Evolutionary conservation across 1,284 basidiomycete species (phyloP).

Genomic region (Sutorius eximius): DNA sequence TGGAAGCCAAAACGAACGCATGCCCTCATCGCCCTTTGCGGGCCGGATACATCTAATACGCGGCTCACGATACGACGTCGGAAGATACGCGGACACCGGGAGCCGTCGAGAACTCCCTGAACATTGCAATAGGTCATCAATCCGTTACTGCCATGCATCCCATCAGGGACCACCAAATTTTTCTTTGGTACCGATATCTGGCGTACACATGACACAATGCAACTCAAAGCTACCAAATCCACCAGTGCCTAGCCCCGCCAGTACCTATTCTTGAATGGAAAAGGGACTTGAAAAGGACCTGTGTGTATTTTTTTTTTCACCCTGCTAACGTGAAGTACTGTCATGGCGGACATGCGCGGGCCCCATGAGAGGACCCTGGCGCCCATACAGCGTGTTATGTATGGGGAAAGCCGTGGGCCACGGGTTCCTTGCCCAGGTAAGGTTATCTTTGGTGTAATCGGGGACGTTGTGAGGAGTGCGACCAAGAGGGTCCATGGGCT

Average conservation of each 20-base stretch:
- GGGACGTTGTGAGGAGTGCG: conserved; percentile 1
- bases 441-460: neutral
- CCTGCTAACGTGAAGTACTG: conserved; percentile 18
- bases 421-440: neutral
- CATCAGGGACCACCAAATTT: neutral
- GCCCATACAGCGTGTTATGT: neutral
- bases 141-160: neutral
- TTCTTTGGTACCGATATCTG: neutral
- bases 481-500: neutral
- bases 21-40: neutral
- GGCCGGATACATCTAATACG: neutral
- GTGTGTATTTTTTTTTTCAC: conserved; percentile 1
- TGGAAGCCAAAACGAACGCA: neutral
- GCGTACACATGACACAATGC: conserved; percentile 2
- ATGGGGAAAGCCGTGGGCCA: neutral
- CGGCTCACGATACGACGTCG: neutral
- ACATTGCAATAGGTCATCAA: neutral
- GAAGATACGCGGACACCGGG: neutral
- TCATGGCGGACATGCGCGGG: conserved; percentile 6
- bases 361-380: conserved; percentile 1
- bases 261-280: neutral
- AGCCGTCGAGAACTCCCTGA: neutral
- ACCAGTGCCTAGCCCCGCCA: neutral
- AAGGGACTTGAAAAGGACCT: neutral
- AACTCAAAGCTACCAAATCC: neutral